Conservation (phyloP, 2,329 filamentous ascomycete genomes). For the Fusarium xyrophilum region DNA sequence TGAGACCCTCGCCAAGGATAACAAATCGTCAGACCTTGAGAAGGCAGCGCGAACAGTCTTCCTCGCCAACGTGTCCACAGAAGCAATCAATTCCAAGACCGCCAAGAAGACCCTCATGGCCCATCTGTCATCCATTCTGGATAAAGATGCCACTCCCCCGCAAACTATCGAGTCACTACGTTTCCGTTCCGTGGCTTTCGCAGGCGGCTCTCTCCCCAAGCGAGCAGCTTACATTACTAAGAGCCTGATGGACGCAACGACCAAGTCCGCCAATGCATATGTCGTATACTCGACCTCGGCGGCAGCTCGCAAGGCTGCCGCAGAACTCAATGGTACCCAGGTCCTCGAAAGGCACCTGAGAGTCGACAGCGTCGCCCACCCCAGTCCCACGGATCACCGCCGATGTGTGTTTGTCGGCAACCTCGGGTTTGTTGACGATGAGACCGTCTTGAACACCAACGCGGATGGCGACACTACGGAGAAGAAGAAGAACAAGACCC, state of each 20-base stretch:
- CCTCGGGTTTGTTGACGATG: slow-evolving; percentile 93
- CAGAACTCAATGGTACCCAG: slow-evolving; percentile 81
- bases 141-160: slow-evolving; percentile 56
- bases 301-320: slow-evolving; percentile 78
- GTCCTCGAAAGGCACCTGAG: slow-evolving; percentile 88
- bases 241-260: slow-evolving; percentile 88
- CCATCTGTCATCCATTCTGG: slow-evolving; percentile 80
- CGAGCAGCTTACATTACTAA: slow-evolving; percentile 94
- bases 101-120: slow-evolving; percentile 78
- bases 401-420: slow-evolving; percentile 97
- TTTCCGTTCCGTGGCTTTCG: slow-evolving; percentile 92
- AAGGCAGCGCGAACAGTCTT: slow-evolving; percentile 92
- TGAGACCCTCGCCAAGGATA: slow-evolving; percentile 62
- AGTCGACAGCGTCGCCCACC: slow-evolving; percentile 90
- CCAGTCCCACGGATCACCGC: slow-evolving; percentile 79
- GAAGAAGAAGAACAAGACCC: slow-evolving; percentile 76
- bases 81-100: slow-evolving; percentile 81
- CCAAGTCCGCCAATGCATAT: slow-evolving; percentile 93
- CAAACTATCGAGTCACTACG: slow-evolving; percentile 89
- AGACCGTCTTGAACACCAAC: slow-evolving; percentile 71
- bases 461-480: slow-evolving; percentile 71
- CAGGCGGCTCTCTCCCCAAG: slow-evolving; percentile 79
- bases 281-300: slow-evolving; percentile 80
- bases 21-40: slow-evolving; percentile 70
- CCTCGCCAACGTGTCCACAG: slow-evolving; percentile 85